Evolutionary conservation across 139 green algal genomes (phyloP).

Genomic region (Coelastrella sp.): DNA sequence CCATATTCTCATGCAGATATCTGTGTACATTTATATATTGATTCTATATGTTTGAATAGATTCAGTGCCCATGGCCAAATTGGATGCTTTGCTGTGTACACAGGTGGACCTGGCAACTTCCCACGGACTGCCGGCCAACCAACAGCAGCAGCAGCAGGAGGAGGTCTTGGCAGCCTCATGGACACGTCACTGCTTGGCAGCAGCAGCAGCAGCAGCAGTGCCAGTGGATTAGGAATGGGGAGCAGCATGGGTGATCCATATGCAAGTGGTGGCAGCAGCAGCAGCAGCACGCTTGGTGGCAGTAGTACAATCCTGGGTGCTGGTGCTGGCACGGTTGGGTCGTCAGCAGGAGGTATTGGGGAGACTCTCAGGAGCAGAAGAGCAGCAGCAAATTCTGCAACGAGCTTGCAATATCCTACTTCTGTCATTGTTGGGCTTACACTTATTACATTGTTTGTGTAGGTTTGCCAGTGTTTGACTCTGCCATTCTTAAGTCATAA

Average conservation of each 20-base stretch:
- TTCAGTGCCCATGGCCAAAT: too few species aligned
- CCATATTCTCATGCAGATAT: too few species aligned
- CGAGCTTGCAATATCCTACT: neutral
- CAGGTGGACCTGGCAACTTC: neutral
- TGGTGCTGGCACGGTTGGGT: neutral
- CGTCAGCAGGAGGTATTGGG: neutral
- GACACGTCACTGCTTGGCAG: neutral
- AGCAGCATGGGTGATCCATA: neutral
- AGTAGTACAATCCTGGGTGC: neutral
- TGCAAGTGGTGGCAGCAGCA: neutral
- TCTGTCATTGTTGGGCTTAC: neutral
- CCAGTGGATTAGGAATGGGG: neutral
- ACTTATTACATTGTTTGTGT: too few species aligned
- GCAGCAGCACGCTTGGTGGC: neutral
- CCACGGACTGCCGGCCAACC: neutral
- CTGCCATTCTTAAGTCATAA: too few species aligned
- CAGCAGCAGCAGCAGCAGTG: constrained; percentile 8
- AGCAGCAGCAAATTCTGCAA: neutral
- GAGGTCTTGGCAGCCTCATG: neutral
- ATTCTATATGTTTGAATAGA: too few species aligned
- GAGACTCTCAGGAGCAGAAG: constrained; percentile 6
- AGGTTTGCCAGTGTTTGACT: too few species aligned
- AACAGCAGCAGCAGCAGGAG: neutral
- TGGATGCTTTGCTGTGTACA: neutral
- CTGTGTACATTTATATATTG: too few species aligned